Evolutionary conservation across 2,329 filamentous ascomycete species (phyloP), one percentile per base, ranked within the genome.

Genomic region (Talaromyces rugulosus): DNA sequence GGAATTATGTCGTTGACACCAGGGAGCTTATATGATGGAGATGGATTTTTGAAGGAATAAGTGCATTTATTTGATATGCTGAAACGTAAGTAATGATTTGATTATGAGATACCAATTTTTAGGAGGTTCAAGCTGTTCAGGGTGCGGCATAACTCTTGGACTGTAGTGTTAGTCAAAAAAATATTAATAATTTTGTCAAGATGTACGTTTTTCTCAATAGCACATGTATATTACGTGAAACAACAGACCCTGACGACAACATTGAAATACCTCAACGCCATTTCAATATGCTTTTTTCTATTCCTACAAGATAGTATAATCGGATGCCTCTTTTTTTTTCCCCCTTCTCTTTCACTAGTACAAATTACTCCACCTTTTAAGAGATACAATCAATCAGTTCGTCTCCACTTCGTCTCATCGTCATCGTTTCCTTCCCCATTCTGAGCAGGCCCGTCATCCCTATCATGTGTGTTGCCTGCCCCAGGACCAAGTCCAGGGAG

Each of bases 391-490:
- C 42, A 63, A 33, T 76, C 80, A 33, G 81, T 85, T 66, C 81
- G 76, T 66, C 80, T 76, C 83, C 83, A 85, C 69, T 85, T 85
- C 11, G 77, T 77, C 67, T 83, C 80, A 18, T 75, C 77, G 56
- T 75, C 73, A 66, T 83, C 80, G 18, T 75, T 77, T 59, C 75
- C 72, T 1, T 66, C 67, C 33, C 76, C 75, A 67, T 83, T 80
- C 27, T 76, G 77, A 72, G 76, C 61, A 78, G 71, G 5, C 69
- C 81, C 27, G 72, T 84, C 85, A 66, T 87, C 87, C 60, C 85
- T 81, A 51, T 84, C 82, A 62, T 83, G 82, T 30, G 87, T 87
- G 1, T 85, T 87, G 8, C 88, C 87, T 61, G 87, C 87, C 52
- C 88, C 88, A 23, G 89, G 78, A 60, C 80, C 81, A 53, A 81